Evolutionary conservation across 208 protist species (phyloP), one percentile per base, ranked within the genome.

Genomic region (Acanthamoeba sp.): DNA sequence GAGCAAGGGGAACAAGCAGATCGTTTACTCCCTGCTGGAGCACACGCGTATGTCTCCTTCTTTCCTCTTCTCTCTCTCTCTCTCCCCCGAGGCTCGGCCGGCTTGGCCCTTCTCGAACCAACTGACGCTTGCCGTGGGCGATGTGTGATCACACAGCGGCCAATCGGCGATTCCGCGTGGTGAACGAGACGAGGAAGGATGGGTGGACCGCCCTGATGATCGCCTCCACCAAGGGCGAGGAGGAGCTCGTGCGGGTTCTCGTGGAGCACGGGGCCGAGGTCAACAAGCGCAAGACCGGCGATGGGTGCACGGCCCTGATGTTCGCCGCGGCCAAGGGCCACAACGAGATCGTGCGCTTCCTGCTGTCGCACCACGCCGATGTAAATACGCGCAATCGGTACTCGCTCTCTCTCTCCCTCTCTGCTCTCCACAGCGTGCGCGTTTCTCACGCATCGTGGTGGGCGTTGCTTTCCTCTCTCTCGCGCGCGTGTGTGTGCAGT

Each of bases 171-270:
- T 57, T 4, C 5, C 76, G 16, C 7, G 76, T 85, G 76, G 76
- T 85, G 76, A 85, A 85, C 48, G 76, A 85, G 22, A 57, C 76
- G 48, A 52, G 76, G 27, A 85, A 57, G 48, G 76, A 85, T 45
- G 76, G 76, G 9, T 90, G 84, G 84, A 90, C 84, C 55, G 84
- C 84, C 16, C 48, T 90, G 32, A 90, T 90, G 84, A 90, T 62
- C 40, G 84, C 84, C 29, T 62, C 84, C 36, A 69, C 48, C 48
- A 62, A 90, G 84, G 84, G 84, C 14, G 55, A 90, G 27, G 57
- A 62, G 40, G 84, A 90, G 55, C 55, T 90, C 55, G 84, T 90
- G 52, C 55, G 32, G 16, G 34, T 90, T 2, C 57, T 90, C 34
- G 84, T 90, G 32, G 32, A 90, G 57, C 50, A 90, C 84, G 84